A percentile compares a stretch with the other conserved stretches of the same genome.
Conservation (phyloP, 345 rosid genomes). For the Heritiera littoralis region DNA sequence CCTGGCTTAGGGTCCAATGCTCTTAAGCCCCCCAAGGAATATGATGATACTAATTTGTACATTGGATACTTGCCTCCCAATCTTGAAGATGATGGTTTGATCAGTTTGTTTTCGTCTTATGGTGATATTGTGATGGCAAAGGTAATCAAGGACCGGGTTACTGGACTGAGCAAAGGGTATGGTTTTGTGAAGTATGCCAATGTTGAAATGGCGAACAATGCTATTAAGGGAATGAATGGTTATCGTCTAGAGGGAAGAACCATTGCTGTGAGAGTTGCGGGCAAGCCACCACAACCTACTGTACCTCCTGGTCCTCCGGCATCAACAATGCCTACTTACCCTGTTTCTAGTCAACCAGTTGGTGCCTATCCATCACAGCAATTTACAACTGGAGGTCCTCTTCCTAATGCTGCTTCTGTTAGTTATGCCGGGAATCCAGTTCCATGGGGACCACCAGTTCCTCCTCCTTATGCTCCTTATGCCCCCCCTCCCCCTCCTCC, state of each 20-base stretch:
- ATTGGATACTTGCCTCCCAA: conserved; percentile 91
- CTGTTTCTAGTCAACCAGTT: conserved; percentile 59
- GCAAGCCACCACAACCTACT: conserved; percentile 85
- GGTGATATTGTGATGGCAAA: conserved; percentile 98
- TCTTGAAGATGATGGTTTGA: conserved; percentile 88
- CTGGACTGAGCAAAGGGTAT: conserved; percentile 87
- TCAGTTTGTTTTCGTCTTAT: conserved; percentile 73
- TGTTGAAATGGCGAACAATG: conserved; percentile 84
- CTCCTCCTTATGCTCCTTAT: conserved; percentile 76
- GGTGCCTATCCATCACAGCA: conserved; percentile 85
- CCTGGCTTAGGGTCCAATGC: conserved; percentile 79
- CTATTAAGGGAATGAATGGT: conserved; percentile 85
- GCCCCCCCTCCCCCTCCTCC: conserved; percentile 78
- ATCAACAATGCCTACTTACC: conserved; percentile 57
- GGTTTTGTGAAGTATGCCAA: conserved; percentile 93
- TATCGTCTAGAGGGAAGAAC: conserved; percentile 80
- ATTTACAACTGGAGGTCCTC: conserved; percentile 70
- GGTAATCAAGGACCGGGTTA: conserved; percentile 82
- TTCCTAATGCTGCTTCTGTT: conserved; percentile 52
- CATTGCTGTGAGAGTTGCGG: conserved; percentile 95
- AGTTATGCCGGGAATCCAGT: conserved; percentile 62
- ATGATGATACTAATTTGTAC: conserved; percentile 87
- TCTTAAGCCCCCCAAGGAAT: conserved; percentile 68
- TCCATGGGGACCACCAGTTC: conserved; percentile 94
- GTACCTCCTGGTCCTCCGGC: conserved; percentile 80